Conservation (phyloP, 2,329 filamentous ascomycete species). For the Biscogniauxia marginata region DNA sequence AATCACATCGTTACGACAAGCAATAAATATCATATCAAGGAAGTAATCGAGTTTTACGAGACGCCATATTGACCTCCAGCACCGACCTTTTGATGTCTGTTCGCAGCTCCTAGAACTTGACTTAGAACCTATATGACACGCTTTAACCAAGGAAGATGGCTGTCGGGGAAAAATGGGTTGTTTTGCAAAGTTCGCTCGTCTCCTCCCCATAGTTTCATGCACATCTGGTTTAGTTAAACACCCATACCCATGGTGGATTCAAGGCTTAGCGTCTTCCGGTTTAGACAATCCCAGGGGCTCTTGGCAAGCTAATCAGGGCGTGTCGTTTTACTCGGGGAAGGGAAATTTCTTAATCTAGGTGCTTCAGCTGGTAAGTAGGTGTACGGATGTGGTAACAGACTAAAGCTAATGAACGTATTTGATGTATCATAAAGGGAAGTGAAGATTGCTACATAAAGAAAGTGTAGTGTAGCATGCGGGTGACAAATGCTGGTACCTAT, state of each 20-base stretch:
- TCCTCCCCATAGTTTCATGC: background rate
- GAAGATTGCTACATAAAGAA: background rate
- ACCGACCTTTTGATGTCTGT: background rate
- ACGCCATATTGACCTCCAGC: background rate
- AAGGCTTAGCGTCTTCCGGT: background rate
- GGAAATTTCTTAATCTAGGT: background rate
- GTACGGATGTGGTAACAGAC: background rate
- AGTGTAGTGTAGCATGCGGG: background rate
- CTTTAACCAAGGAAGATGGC: background rate
- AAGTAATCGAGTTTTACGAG: background rate
- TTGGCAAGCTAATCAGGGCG: background rate
- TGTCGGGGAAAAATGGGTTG: background rate
- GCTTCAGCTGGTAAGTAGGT: background rate
- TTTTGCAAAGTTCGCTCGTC: background rate
- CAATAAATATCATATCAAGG: background rate
- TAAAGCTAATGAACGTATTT: background rate
- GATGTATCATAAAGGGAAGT: background rate
- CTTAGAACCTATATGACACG: background rate
- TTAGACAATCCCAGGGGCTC: background rate
- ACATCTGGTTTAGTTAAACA: background rate
- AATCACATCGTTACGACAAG: background rate
- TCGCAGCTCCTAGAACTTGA: background rate
- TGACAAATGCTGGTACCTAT: background rate
- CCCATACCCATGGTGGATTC: background rate
- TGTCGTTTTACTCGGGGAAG: background rate